These are phyloP conservation scores for Sporisorium exsertum DNA, from an alignment of 1,284 basidiomycete species.

Conservation along the genomic window DNA sequence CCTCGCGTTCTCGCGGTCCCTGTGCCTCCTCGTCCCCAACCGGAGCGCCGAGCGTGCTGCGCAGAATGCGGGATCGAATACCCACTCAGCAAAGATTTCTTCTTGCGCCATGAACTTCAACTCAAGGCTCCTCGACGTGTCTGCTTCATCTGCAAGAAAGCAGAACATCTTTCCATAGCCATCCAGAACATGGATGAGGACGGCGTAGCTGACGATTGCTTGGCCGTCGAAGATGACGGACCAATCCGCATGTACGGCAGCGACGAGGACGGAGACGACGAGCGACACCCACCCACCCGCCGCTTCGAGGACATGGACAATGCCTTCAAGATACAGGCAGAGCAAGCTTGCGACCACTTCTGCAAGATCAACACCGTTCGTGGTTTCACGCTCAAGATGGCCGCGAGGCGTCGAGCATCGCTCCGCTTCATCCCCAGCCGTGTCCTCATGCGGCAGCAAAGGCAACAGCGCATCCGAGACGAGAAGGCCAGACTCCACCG, in stretches of 20 bases:
- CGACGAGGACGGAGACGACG: conserved; percentile 1
- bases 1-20: not conserved
- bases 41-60: conserved; percentile 6
- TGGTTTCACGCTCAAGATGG: not conserved
- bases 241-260: not conserved
- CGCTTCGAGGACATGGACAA: conserved; percentile 11
- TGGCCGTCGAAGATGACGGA: not conserved
- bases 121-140: not conserved
- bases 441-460: not conserved
- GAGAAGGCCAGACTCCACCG: not conserved
- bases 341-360: not conserved
- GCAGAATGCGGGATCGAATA: conserved; percentile 11
- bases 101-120: not conserved
- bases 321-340: not conserved
- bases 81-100: conserved; percentile 12
- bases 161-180: not conserved
- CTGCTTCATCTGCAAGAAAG: conserved; percentile 12
- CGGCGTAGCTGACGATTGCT: no score
- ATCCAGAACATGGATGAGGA: not conserved
- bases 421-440: not conserved
- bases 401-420: not conserved
- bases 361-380: not conserved
- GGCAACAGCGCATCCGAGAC: not conserved
- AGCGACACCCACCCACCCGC: not conserved
- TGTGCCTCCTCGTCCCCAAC: not conserved